Base-by-base conservation (phyloP, 768 basidiomycete genomes). In the Lactarius indigo region DNA sequence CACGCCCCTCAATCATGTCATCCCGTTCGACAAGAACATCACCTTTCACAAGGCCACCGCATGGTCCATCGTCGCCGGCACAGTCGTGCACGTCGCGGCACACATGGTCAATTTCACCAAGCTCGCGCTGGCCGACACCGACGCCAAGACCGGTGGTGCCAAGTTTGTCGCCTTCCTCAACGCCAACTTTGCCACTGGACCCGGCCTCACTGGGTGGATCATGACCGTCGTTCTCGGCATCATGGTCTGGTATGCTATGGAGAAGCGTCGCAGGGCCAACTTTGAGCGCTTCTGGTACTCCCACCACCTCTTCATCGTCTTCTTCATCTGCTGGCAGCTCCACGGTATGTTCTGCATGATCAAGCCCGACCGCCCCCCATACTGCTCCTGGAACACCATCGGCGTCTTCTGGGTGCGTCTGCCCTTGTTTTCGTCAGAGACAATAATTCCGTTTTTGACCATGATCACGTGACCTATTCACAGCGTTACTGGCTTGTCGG, bases 331-430 rank as follows among this genome's bases (percentile, higher is more conserved):
- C 74, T 97, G 96, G 96, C 96, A 98, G 76, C 80, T 96, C 35
- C 95, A 96, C 74, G 94, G 94, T 62, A 90, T 96, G 91, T 96
- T 93, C 85, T 95, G 94, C 79, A 94, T 95, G 92, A 93, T 96
- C 79, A 79, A 91, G 77, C 94, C 95, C 30, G 94, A 97, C 77
- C 82, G 91, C 63, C 83, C 91, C 0, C 94, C 94, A 0, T 95
- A 82, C 78, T 98, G 96, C 78, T 92, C 91, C 5, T 90, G 76
- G 76, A 90, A 90, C 74, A 85, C 79, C 42, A 88, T 96, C 69
- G 96, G 94, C 71, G 93, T 96, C 68, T 98, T 98, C 81, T 98
- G 96, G 96, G 92, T 93, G 69, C 62, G 88, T 79, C 18, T 31
- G 15, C 37, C 37, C 41, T 59, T 3, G n/a, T 54, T 10, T 10